A percentile compares a stretch with the other conserved stretches of the same genome.
Evolutionary conservation across 805 yeast species (phyloP).

Genomic region (Candida sphagnicola): DNA sequence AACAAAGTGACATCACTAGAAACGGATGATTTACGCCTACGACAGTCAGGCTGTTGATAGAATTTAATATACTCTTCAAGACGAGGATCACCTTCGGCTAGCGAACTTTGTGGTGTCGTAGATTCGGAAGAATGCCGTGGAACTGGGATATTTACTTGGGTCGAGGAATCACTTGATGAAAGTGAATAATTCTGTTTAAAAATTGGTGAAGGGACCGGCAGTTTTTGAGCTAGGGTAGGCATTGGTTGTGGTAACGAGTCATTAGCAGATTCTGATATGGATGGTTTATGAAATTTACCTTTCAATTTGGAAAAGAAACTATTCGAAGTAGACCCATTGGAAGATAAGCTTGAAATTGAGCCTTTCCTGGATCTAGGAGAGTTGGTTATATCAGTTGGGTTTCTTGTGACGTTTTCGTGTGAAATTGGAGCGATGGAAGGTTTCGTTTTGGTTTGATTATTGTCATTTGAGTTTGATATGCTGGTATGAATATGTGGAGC

Average conservation of each 20-base stretch:
- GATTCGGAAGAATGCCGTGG: neutral
- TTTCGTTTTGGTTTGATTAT: conserved; percentile 25
- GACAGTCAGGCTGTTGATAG: conserved; percentile 20
- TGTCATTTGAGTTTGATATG: conserved; percentile 31
- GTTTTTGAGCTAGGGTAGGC: too few relatives aligned
- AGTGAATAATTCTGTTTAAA: conserved; percentile 17
- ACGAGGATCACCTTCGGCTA: conserved; percentile 22
- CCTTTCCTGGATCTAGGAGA: conserved; percentile 9
- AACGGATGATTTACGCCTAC: conserved; percentile 11
- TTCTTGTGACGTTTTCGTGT: conserved; percentile 8
- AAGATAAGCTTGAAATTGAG: conserved; percentile 15
- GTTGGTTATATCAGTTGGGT: neutral
- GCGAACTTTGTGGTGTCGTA: conserved; percentile 1
- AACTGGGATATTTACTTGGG: neutral
- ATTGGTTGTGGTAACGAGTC: conserved; percentile 2
- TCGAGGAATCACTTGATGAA: neutral
- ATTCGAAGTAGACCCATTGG: conserved; percentile 14
- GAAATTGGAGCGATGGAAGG: conserved; percentile 28
- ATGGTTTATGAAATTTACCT: conserved; percentile 23
- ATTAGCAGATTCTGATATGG: conserved; percentile 6
- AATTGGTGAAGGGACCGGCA: too few relatives aligned
- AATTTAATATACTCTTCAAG: conserved; percentile 34
- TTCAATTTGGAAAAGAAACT: conserved; percentile 36
- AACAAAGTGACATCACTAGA: conserved; percentile 12
- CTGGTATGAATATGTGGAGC: conserved; percentile 19